These are phyloP conservation scores for Artemisia annua DNA, from an alignment of 129 eudicot species.

Conservation along the genomic window DNA sequence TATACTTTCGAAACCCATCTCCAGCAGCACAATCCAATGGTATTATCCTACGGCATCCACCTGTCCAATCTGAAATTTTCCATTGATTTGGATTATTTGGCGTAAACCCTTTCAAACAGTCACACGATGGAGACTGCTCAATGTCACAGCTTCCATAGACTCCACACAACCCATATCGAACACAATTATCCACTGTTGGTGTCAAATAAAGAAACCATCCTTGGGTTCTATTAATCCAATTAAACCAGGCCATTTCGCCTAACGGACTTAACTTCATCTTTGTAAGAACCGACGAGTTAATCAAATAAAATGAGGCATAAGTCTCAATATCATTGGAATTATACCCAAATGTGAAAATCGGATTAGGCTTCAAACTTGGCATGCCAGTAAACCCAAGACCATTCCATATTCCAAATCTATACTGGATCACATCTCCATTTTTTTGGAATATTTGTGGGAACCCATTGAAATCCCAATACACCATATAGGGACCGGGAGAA, in stretches of 20 bases:
- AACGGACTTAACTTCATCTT: not conserved
- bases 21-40: slow-evolving; percentile 29
- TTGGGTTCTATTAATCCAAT: slow-evolving; percentile 12
- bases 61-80: slow-evolving; percentile 36
- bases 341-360: not conserved
- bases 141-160: slow-evolving; percentile 39
- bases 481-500: slow-evolving; percentile 15
- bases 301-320: not conserved
- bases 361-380: not conserved
- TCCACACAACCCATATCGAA: slow-evolving; percentile 40
- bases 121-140: slow-evolving; percentile 24
- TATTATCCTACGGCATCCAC: slow-evolving; percentile 42
- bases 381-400: slow-evolving; percentile 22
- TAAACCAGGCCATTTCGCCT: slow-evolving; percentile 15
- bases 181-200: slow-evolving; percentile 23
- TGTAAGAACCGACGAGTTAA: not conserved
- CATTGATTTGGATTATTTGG: slow-evolving; percentile 40
- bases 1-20: slow-evolving; percentile 38
- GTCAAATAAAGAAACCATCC: slow-evolving; percentile 16
- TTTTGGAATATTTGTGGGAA: slow-evolving; percentile 20
- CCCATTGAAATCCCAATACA: slow-evolving; percentile 20
- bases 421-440: not conserved
- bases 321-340: slow-evolving; percentile 1
- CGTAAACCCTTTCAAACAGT: slow-evolving; percentile 37
- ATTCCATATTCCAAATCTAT: slow-evolving; percentile 27